Evolutionary conservation across 345 rosid genomes (phyloP).

Genomic region (Cardamine resedifolia): DNA sequence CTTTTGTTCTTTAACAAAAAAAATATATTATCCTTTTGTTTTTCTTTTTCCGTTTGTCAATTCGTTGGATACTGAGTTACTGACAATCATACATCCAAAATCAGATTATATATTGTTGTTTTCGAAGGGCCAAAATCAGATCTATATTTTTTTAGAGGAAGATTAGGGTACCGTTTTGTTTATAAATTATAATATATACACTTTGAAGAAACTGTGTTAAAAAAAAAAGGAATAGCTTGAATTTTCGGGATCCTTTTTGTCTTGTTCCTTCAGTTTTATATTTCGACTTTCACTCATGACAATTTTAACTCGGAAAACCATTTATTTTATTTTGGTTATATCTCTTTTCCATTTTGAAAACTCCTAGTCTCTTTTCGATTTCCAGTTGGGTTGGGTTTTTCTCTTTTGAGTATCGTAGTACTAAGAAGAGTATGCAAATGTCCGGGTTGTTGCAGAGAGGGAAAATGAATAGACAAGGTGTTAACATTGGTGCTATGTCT

Average conservation of each 20-base stretch:
- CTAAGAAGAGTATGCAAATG: not conserved
- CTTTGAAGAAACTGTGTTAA: not conserved
- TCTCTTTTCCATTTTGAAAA: not conserved
- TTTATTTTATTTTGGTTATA: not conserved
- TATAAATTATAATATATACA: not conserved
- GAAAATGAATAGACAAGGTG: conserved; percentile 44
- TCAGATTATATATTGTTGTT: not conserved
- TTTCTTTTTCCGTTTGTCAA: not conserved
- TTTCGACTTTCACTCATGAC: not conserved
- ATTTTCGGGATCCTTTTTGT: not conserved
- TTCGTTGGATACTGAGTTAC: not conserved
- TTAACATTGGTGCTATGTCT: conserved; percentile 38
- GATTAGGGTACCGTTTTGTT: not conserved
- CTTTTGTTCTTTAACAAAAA: too few relatives aligned
- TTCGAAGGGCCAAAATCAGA: not conserved
- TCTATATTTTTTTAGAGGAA: not conserved
- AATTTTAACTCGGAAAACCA: not conserved
- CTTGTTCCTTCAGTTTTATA: not conserved
- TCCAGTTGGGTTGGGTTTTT: not conserved
- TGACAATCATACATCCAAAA: not conserved
- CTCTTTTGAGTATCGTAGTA: not conserved
- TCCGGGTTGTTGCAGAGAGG: conserved; percentile 35
- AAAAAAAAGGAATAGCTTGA: too few relatives aligned
- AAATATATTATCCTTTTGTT: not conserved
- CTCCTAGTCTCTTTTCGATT: not conserved